A percentile compares a stretch with the other conserved stretches of the same genome.
These are phyloP conservation scores for Leccinum rimulosum DNA, from an alignment of 768 basidiomycete genomes.

Conservation along the genomic window DNA sequence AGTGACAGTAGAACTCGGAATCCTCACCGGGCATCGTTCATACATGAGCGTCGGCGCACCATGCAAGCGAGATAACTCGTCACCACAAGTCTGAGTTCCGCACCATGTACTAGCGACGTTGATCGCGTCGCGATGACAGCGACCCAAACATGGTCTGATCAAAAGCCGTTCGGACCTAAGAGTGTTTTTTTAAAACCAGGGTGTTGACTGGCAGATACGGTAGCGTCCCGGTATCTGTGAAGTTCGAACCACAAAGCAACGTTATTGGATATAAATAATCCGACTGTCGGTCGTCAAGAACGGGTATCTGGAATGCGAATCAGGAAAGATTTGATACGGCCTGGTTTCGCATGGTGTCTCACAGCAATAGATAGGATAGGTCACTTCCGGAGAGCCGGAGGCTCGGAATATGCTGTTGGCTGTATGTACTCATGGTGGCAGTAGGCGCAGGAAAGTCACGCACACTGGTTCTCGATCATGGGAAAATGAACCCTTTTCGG, in stretches of 20 bases:
- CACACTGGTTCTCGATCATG: not conserved
- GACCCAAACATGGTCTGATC: not conserved
- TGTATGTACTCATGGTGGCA: not conserved
- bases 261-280: not conserved
- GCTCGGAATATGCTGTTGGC: not conserved
- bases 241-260: constrained; percentile 2
- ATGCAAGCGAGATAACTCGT: not conserved
- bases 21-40: not conserved
- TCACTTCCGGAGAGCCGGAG: not conserved
- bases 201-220: not conserved
- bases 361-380: not conserved
- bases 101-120: not conserved
- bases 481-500: not conserved
- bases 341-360: not conserved
- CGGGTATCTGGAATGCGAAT: not conserved
- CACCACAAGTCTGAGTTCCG: not conserved
- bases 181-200: not conserved
- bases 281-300: not conserved
- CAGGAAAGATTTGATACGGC: not conserved
- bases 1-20: not conserved
- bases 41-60: not conserved
- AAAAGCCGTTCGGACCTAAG: not conserved
- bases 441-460: no score
- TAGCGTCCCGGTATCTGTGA: not conserved
- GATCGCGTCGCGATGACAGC: not conserved